Conservation (phyloP, 441 rosid species). For the Bocquillonia castaneifolia region DNA sequence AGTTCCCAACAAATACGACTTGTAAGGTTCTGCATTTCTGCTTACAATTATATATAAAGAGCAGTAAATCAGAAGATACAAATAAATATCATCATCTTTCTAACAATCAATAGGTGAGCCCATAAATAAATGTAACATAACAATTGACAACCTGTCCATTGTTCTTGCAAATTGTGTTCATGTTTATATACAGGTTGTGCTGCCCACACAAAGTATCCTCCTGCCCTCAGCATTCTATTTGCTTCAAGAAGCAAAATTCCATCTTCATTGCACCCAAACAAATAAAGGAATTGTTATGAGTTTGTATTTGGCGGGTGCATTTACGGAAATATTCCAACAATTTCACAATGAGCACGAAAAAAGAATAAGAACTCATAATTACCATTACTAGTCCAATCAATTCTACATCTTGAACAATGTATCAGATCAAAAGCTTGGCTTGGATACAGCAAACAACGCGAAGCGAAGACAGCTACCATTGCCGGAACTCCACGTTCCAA, state of each 20-base stretch:
- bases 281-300: neutral
- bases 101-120: too few relatives aligned
- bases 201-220: conserved; percentile 92
- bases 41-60: conserved; percentile 15
- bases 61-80: too few relatives aligned
- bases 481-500: conserved; percentile 97
- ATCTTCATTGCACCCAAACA: conserved; percentile 42
- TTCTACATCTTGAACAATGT: conserved; percentile 85
- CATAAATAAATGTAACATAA: too few relatives aligned
- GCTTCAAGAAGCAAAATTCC: conserved; percentile 85
- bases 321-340: neutral
- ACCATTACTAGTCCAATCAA: conserved; percentile 93
- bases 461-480: conserved; percentile 78
- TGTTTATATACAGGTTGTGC: conserved; percentile 89
- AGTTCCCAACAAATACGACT: conserved; percentile 78
- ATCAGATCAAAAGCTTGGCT: conserved; percentile 94
- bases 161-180: conserved; percentile 61
- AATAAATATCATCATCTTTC: too few relatives aligned
- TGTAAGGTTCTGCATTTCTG: conserved; percentile 84
- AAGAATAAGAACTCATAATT: conserved; percentile 16
- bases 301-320: neutral
- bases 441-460: conserved; percentile 65
- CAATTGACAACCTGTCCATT: conserved; percentile 61
- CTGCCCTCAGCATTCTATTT: conserved; percentile 79
- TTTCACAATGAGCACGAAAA: neutral